phyloP scores from a whole-genome alignment of 2,329 filamentous ascomycete genomes.

The Calcarisporium arbuscula region DNA sequence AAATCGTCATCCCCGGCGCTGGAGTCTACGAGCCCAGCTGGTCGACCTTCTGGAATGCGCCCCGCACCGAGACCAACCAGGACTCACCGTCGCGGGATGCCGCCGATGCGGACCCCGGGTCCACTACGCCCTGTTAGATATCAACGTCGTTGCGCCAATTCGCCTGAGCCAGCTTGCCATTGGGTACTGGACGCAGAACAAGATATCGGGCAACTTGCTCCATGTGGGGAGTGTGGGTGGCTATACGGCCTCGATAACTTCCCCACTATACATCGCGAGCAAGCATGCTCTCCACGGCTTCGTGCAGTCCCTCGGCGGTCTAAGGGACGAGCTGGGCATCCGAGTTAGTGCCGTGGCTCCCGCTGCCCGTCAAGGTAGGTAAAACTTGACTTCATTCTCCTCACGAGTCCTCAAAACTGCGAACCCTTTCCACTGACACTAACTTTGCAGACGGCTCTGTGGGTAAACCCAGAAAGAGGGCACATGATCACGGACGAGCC shows the following conservation, averaged over 20 bases:
- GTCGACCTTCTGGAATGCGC: constrained; percentile 15
- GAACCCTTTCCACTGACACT: neutral
- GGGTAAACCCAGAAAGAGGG: constrained; percentile 25
- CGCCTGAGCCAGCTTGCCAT: constrained; percentile 31
- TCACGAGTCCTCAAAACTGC: neutral
- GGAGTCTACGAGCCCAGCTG: constrained; percentile 8
- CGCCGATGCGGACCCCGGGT: constrained; percentile 21
- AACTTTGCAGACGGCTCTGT: constrained; percentile 23
- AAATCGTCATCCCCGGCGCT: constrained; percentile 7
- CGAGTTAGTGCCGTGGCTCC: constrained; percentile 26
- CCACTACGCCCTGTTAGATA: constrained; percentile 27
- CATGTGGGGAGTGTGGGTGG: constrained; percentile 29
- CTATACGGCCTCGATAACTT: constrained; percentile 18
- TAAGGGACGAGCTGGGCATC: constrained; percentile 26
- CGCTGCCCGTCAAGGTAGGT: too few relatives aligned
- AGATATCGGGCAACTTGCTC: constrained; percentile 22
- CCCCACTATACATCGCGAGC: constrained; percentile 30
- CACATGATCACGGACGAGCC: constrained; percentile 17
- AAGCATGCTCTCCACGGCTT: constrained; percentile 32
- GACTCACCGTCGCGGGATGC: constrained; percentile 19
- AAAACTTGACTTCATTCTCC: too few relatives aligned
- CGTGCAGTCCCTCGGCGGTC: constrained; percentile 20
- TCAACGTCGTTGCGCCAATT: constrained; percentile 31
- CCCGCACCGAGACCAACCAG: constrained; percentile 21
- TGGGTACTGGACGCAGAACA: constrained; percentile 26